Evolutionary conservation across 805 yeast genomes (phyloP), one percentile per base, ranked within the genome.

Genomic region (Schwanniomyces pseudopolymorphus): DNA sequence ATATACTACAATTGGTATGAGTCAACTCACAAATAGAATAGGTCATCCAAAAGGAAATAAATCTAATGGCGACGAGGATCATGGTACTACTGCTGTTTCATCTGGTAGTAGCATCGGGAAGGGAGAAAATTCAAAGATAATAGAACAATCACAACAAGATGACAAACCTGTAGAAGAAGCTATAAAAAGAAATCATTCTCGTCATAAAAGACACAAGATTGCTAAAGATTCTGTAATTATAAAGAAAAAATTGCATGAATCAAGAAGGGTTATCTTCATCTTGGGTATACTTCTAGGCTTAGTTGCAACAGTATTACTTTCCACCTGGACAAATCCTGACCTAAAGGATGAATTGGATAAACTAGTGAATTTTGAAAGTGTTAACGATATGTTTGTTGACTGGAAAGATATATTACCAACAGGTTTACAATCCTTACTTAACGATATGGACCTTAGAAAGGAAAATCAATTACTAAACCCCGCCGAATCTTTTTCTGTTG

Each of bases 401-500:
- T 84, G 92, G 89, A 80, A 79, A 47, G 88, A 81, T 20, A 71
- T 76, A 19, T 67, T 91, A n/a, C 97, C 97, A 2, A 67, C 72
- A 0, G 74, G 84, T 1, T 58, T 91, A 13, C 78, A 80, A 43
- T 70, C 78, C 5, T 79, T 88, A 35, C 67, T 91, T 27, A 70
- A 75, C 17, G 85, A 83, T 45, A 67, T 81, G n/a, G 75, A 75
- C 39, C 72, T 69, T 10, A 58, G 58, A 7, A 51, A 51, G 13
- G 66, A 61, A 25, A 62, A 54, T 10, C 53, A 51, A 6, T 61
- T 75, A 25, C 72, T 73, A 17, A 85, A 84, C 33, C 74, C 86
- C 4, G 80, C 89, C 5, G 96, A 89, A 49, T 83, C 91, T 41
- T 94, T 94, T 69, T 89, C 94, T 0, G 96, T 90, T 14, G 99